These are phyloP conservation scores for Pichia sp. DNA, from an alignment of 1,139 yeast species.

Conservation along the genomic window DNA sequence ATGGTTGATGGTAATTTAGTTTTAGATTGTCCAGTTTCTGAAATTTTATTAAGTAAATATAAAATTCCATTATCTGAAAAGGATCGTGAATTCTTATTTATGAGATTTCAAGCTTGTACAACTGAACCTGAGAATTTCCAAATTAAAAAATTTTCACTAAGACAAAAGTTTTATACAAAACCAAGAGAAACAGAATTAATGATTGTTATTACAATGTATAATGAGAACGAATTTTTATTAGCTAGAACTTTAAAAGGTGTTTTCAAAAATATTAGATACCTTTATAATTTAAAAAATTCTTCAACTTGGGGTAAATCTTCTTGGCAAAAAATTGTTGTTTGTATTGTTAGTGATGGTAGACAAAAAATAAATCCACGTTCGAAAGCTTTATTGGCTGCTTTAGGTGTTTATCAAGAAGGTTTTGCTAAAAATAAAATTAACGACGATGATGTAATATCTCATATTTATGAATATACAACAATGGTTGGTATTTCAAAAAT, in stretches of 20 bases:
- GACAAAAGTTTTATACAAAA: conserved; percentile 61
- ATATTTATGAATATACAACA: conserved; percentile 74
- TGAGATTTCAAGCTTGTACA: conserved; percentile 79
- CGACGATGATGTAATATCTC: conserved; percentile 62
- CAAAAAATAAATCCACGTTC: conserved; percentile 61
- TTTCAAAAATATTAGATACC: conserved; percentile 62
- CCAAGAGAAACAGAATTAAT: conserved; percentile 68
- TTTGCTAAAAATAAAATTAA: conserved; percentile 75
- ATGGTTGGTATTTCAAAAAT: conserved; percentile 67
- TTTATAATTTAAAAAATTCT: conserved; percentile 50
- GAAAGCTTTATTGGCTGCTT: conserved; percentile 57
- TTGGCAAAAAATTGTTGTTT: conserved; percentile 74
- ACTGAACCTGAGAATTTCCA: conserved; percentile 67
- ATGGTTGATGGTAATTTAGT: conserved; percentile 68
- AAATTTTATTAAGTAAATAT: conserved; percentile 49
- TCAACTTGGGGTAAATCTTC: conserved; percentile 74
- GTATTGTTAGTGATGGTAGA: conserved; percentile 75
- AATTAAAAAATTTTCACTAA: conserved; percentile 51
- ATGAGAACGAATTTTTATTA: conserved; percentile 67
- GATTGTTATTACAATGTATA: conserved; percentile 74
- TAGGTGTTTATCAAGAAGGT: conserved; percentile 78
- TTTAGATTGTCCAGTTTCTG: conserved; percentile 73
- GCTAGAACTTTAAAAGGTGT: conserved; percentile 75
- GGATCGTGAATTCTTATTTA: conserved; percentile 64
- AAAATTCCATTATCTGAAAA: conserved; percentile 42